Percentiles rank a stretch among this genome's conserved stretches.
Conservation (phyloP, 129 eudicot species). For the Chrysanthemum seticuspe region DNA sequence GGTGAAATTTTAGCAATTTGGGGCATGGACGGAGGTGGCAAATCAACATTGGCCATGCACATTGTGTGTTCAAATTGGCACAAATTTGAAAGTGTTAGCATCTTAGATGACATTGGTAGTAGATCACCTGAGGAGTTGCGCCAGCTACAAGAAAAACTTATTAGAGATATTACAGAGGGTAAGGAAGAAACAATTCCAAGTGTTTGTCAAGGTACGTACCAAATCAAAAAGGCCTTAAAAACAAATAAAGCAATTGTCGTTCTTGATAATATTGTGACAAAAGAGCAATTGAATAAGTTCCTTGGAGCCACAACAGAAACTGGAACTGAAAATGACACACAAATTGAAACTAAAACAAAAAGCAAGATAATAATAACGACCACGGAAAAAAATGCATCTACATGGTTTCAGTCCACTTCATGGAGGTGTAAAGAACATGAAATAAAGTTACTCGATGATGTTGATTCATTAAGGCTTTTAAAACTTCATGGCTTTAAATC, state of each 20-base stretch:
- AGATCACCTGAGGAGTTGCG: not conserved
- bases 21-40: constrained; percentile 21
- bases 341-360: not conserved
- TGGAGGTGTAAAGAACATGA: not conserved
- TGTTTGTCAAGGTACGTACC: not conserved
- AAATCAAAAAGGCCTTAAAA: not conserved
- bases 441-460: not conserved
- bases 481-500: constrained; percentile 22
- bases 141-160: constrained; percentile 32
- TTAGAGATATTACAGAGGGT: constrained; percentile 19
- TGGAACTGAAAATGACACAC: too few relatives aligned
- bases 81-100: not conserved
- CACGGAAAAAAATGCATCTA: not conserved
- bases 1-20: constrained; percentile 5
- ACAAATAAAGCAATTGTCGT: constrained; percentile 26
- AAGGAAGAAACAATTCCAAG: not conserved
- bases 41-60: constrained; percentile 13
- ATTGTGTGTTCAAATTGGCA: not conserved
- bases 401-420: not conserved
- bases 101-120: constrained; percentile 13
- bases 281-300: constrained; percentile 2
- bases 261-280: constrained; percentile 30
- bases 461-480: constrained; percentile 27
- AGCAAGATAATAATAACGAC: constrained; percentile 36
- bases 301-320: not conserved